Percentiles rank a stretch among this genome's conserved stretches.
These are phyloP conservation scores for Stromatinia cepivora DNA, from an alignment of 2,329 filamentous ascomycete genomes.

Conservation along the genomic window DNA sequence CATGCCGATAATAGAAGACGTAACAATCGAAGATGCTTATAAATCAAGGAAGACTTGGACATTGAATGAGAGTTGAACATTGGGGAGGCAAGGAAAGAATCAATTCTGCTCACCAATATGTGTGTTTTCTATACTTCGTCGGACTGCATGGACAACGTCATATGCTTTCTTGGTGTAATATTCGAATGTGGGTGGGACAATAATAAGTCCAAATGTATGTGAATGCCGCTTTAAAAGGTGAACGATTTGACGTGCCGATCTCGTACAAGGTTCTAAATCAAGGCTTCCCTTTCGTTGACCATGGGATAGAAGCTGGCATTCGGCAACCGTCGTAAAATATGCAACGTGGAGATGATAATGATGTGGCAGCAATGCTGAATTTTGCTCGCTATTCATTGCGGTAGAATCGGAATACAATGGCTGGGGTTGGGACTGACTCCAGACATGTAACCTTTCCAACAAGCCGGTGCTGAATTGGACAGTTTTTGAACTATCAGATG, in stretches of 20 bases:
- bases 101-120: constrained; percentile 27
- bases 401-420: constrained; percentile 33
- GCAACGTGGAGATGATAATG: constrained; percentile 39
- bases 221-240: constrained; percentile 44
- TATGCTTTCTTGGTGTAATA: constrained; percentile 43
- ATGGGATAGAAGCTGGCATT: constrained; percentile 34
- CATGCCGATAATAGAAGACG: not conserved
- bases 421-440: constrained; percentile 34
- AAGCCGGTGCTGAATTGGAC: constrained; percentile 31
- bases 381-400: constrained; percentile 28
- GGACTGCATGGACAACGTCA: constrained; percentile 37
- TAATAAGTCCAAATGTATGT: constrained; percentile 45
- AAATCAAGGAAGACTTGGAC: not conserved
- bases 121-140: constrained; percentile 37
- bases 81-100: not conserved
- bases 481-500: constrained; percentile 24
- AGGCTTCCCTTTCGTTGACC: constrained; percentile 27
- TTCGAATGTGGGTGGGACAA: constrained; percentile 45
- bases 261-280: constrained; percentile 39
- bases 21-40: not conserved
- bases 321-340: constrained; percentile 37
- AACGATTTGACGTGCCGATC: constrained; percentile 42
- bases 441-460: constrained; percentile 34
- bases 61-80: no score
- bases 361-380: constrained; percentile 37